Percentiles rank a stretch among this genome's conserved stretches.
These are phyloP conservation scores for Leucaena leucocephala DNA, from an alignment of 306 rosid genomes.

Conservation along the genomic window DNA sequence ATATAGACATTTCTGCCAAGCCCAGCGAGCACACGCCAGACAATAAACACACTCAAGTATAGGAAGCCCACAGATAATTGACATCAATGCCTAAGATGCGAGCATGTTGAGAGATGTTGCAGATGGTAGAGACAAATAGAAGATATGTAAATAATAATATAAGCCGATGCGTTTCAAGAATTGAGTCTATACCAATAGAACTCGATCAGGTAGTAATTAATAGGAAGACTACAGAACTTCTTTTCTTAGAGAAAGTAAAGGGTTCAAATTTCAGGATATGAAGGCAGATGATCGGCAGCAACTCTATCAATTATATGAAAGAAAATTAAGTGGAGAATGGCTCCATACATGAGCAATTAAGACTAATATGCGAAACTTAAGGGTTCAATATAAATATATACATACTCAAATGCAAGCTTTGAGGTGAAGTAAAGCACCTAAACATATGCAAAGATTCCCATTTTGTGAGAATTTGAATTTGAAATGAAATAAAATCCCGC, in stretches of 20 bases:
- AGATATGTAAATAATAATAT: constrained; percentile 11
- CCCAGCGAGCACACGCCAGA: constrained; percentile 91
- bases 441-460: constrained; percentile 1
- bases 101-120: constrained; percentile 33
- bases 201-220: constrained; percentile 26
- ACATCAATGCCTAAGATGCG: constrained; percentile 68
- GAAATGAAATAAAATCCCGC: background rate
- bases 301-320: background rate
- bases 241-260: background rate
- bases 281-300: too few relatives aligned
- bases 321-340: constrained; percentile 11
- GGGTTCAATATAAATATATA: constrained; percentile 5
- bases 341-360: constrained; percentile 23
- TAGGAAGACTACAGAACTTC: constrained; percentile 12
- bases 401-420: constrained; percentile 34
- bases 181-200: constrained; percentile 28
- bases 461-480: too few relatives aligned
- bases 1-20: constrained; percentile 84
- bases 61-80: constrained; percentile 80
- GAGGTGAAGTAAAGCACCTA: constrained; percentile 31
- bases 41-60: constrained; percentile 89
- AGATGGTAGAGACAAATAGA: background rate
- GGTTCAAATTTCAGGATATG: background rate
- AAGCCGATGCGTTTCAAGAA: background rate
- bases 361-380: constrained; percentile 19